A percentile compares a stretch with the other conserved stretches of the same genome.
These are phyloP conservation scores for Leccinum fuscescens DNA, from an alignment of 1,284 basidiomycete genomes.

Conservation along the genomic window DNA sequence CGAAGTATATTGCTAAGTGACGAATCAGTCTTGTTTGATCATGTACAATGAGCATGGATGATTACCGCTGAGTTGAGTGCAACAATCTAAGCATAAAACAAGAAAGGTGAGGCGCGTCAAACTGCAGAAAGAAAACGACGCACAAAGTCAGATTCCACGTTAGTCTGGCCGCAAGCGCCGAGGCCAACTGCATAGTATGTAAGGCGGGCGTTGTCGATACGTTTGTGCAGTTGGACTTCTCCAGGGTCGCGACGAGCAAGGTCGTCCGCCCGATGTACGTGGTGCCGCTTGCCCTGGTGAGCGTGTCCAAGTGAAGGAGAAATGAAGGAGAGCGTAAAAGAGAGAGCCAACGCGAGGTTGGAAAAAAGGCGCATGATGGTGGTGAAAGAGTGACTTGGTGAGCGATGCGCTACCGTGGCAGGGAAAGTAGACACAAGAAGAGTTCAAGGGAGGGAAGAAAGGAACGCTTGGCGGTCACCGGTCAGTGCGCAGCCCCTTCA, in stretches of 20 bases:
- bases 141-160: conserved; percentile 26
- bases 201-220: conserved; percentile 23
- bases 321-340: conserved; percentile 18
- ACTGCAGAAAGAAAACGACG: conserved; percentile 2
- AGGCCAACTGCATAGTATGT: conserved; percentile 32
- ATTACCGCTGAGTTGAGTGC: conserved; percentile 32
- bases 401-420: background rate
- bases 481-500: background rate
- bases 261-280: conserved; percentile 25
- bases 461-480: background rate
- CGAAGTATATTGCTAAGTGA: conserved; percentile 38
- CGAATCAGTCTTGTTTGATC: conserved; percentile 7
- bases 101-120: background rate
- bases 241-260: conserved; percentile 27
- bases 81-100: conserved; percentile 29
- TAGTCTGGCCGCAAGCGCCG: conserved; percentile 27
- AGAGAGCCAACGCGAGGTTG: conserved; percentile 21
- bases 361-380: conserved; percentile 26
- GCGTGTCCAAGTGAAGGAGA: conserved; percentile 19
- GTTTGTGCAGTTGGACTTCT: conserved; percentile 25
- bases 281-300: conserved; percentile 25
- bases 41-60: background rate
- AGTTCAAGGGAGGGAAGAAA: background rate
- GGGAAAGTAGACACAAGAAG: conserved; percentile 7
- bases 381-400: conserved; percentile 25